Evolutionary conservation across 441 rosid species (phyloP).

Genomic region (Pelargonium myrrhifolium): DNA sequence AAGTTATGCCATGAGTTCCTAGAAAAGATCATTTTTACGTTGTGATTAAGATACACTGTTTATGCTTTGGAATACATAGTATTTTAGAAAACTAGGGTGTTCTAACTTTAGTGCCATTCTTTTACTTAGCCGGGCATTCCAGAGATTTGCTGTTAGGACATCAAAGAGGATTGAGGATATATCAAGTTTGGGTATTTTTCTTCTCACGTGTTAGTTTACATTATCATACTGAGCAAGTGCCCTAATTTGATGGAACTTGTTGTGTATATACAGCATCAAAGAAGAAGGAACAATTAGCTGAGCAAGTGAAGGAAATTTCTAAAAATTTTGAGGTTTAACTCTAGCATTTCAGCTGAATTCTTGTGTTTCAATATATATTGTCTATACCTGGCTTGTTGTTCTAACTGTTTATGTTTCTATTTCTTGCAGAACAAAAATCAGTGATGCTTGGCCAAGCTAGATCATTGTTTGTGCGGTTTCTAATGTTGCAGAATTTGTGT

Average conservation of each 20-base stretch:
- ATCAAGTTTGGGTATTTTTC: slow-evolving; percentile 42
- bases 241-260: background rate
- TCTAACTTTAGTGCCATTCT: background rate
- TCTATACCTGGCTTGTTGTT: background rate
- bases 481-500: background rate
- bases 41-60: background rate
- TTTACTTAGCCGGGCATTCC: slow-evolving; percentile 52
- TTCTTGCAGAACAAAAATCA: slow-evolving; percentile 25
- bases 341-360: background rate
- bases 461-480: no score
- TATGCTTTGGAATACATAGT: background rate
- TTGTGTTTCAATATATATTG: background rate
- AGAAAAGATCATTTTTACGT: background rate
- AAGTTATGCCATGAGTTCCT: background rate
- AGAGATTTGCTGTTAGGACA: slow-evolving; percentile 96
- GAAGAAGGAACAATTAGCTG: slow-evolving; percentile 55
- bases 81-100: background rate
- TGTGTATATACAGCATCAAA: slow-evolving; percentile 42
- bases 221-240: background rate
- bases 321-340: slow-evolving; percentile 46
- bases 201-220: background rate
- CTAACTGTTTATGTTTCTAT: background rate
- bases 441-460: background rate
- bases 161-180: slow-evolving; percentile 64
- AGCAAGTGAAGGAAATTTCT: slow-evolving; percentile 58